These are phyloP conservation scores for Phoenix dactylifera DNA, from an alignment of 176 grass and related monocot species.

Conservation along the genomic window DNA sequence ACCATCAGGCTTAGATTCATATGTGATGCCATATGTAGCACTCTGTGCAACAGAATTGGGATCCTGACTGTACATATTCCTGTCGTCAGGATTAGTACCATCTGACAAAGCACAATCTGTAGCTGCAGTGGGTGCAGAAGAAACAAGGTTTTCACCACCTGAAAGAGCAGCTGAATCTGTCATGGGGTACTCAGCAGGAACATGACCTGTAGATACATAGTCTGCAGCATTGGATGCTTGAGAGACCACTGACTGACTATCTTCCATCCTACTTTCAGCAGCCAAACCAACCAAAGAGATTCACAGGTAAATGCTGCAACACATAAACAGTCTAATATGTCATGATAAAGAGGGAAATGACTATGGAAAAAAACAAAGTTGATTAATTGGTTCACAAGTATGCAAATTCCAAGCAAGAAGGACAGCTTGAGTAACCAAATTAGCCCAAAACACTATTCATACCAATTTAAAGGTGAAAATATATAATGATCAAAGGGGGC, in stretches of 20 bases:
- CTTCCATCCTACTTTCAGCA: conserved; percentile 35
- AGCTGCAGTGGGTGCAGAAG: conserved; percentile 7
- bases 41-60: conserved; percentile 1
- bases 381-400: too few relatives aligned
- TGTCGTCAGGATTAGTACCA: conserved; percentile 18
- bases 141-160: conserved; percentile 11
- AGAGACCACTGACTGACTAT: conserved; percentile 22
- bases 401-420: too few relatives aligned
- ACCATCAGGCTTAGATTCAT: background rate
- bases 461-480: too few relatives aligned
- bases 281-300: too few relatives aligned
- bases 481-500: too few relatives aligned
- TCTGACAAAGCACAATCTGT: conserved; percentile 8
- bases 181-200: conserved; percentile 2
- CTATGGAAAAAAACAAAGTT: too few relatives aligned
- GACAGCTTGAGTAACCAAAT: too few relatives aligned
- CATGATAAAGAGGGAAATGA: too few relatives aligned
- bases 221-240: conserved; percentile 14
- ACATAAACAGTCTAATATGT: too few relatives aligned
- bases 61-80: conserved; percentile 16
- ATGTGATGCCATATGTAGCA: background rate
- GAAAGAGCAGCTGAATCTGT: conserved; percentile 1
- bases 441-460: too few relatives aligned
- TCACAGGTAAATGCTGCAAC: too few relatives aligned
- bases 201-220: conserved; percentile 12